Evolutionary conservation across 179 eudicot species (phyloP).

Genomic region (Silene vulgaris): DNA sequence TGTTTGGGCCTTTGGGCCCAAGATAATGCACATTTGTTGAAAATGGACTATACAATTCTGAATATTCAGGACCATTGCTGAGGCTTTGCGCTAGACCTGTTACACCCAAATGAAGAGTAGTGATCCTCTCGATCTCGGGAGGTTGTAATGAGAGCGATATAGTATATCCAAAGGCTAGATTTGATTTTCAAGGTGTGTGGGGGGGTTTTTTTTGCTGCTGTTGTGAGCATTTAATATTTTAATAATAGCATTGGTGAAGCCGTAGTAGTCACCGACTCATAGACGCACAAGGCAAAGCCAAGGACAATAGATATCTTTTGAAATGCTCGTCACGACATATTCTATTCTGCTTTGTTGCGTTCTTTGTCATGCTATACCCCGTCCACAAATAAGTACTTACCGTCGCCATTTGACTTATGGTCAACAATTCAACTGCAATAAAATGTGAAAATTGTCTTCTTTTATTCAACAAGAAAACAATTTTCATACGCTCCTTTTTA

Average conservation of each 20-base stretch:
- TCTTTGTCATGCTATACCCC: not conserved
- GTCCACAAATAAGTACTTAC: not conserved
- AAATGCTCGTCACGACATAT: not conserved
- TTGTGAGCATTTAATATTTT: not conserved
- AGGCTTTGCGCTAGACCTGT: no score
- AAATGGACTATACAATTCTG: no score
- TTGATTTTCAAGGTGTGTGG: no score
- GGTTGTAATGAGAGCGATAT: no score
- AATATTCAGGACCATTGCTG: no score
- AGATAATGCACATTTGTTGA: no score
- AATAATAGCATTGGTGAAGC: not conserved
- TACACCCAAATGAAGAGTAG: no score
- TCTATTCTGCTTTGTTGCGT: not conserved
- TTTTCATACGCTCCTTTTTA: no score
- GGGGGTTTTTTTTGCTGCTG: not conserved
- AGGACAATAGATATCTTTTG: not conserved
- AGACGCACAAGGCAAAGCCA: not conserved
- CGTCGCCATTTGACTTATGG: not conserved
- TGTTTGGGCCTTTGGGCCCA: no score
- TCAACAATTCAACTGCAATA: not conserved
- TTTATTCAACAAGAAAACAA: no score
- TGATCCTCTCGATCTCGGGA: no score
- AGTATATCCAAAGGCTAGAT: no score
- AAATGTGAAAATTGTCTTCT: not conserved
- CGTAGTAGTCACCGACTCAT: not conserved